Evolutionary conservation across 768 basidiomycete genomes (phyloP).

Genomic region (Trametopsis cervina): DNA sequence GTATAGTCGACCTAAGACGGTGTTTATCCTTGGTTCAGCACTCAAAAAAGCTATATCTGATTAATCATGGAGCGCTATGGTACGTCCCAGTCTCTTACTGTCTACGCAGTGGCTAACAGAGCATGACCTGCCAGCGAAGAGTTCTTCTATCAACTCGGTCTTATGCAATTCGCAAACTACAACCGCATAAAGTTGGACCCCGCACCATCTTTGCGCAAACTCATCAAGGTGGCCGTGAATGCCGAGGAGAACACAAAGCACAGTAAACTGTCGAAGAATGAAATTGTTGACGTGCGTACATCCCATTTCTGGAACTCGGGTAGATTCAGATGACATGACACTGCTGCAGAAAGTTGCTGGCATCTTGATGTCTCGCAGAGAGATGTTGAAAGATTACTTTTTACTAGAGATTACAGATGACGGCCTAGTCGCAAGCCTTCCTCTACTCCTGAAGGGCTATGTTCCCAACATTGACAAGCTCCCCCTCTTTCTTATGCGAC

Average conservation of each 20-base stretch:
- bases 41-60: constrained; percentile 80
- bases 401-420: constrained; percentile 60
- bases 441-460: constrained; percentile 79
- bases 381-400: constrained; percentile 94
- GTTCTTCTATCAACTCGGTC: constrained; percentile 88
- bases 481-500: constrained; percentile 82
- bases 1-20: constrained; percentile 71
- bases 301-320: not conserved
- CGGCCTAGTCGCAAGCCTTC: constrained; percentile 70
- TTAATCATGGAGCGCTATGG: constrained; percentile 83
- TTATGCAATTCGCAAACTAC: constrained; percentile 87
- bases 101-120: not conserved
- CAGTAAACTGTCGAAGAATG: constrained; percentile 46
- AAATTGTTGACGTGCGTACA: constrained; percentile 64
- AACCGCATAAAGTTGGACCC: constrained; percentile 76
- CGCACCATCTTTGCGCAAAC: constrained; percentile 59
- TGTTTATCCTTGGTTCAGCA: constrained; percentile 82
- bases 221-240: constrained; percentile 76
- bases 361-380: constrained; percentile 52
- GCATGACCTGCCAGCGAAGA: constrained; percentile 86
- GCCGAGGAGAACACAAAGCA: constrained; percentile 47
- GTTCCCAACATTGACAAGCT: constrained; percentile 88
- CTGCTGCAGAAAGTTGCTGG: constrained; percentile 52
- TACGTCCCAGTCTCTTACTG: constrained; percentile 42
- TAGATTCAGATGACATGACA: not conserved